A percentile compares a stretch with the other conserved stretches of the same genome.
phyloP scores from a whole-genome alignment of 768 basidiomycete species.

The Lactarius hengduanensis region DNA sequence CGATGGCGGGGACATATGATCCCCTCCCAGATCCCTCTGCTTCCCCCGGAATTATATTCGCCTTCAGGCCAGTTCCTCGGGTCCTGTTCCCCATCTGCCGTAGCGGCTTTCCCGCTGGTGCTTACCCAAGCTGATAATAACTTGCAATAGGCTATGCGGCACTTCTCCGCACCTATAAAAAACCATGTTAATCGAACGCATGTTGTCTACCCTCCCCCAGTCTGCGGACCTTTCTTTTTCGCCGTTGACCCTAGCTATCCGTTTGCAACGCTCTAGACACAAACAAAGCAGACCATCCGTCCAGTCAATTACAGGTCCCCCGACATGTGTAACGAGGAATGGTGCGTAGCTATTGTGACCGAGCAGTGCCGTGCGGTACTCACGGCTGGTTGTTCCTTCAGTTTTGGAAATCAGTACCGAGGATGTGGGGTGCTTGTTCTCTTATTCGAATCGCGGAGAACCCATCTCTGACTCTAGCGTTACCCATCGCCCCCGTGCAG shows the following conservation, averaged over 20 bases:
- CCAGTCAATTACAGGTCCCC: background rate
- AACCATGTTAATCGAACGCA: constrained; percentile 5
- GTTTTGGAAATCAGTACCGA: constrained; percentile 29
- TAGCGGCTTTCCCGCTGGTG: constrained; percentile 25
- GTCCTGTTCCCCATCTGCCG: constrained; percentile 24
- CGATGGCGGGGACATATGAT: constrained; percentile 20
- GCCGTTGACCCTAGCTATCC: background rate
- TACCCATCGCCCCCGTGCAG: constrained; percentile 37
- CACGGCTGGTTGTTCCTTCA: background rate
- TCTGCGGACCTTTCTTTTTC: background rate
- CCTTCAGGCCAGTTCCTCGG: constrained; percentile 22
- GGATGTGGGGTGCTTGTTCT: constrained; percentile 28
- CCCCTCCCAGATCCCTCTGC: constrained; percentile 12
- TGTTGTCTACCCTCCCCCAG: background rate
- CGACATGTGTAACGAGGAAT: constrained; percentile 30
- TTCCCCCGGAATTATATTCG: constrained; percentile 22
- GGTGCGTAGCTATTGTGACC: constrained; percentile 12
- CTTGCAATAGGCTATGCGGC: constrained; percentile 23
- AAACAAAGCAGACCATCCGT: background rate
- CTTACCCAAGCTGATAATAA: constrained; percentile 12
- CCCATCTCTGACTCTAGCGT: background rate
- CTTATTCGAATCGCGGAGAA: background rate
- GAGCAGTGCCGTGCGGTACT: background rate
- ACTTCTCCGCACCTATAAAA: constrained; percentile 22
- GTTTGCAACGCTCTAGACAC: constrained; percentile 1